Evolutionary conservation across 2,329 filamentous ascomycete species (phyloP).

Genomic region (Trichoderma polysporum): DNA sequence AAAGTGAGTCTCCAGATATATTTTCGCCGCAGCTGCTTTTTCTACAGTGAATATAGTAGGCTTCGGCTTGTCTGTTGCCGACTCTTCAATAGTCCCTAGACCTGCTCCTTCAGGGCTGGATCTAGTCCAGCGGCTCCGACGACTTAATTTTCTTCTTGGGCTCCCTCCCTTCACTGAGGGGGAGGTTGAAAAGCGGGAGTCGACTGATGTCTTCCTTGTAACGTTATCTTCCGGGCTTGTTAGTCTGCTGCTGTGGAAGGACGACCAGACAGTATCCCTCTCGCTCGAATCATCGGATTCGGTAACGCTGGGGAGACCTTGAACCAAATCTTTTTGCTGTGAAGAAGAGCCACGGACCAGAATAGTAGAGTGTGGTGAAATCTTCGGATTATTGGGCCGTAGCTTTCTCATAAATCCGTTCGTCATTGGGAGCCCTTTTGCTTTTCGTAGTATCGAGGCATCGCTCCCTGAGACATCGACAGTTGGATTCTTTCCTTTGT

Average conservation of each 20-base stretch:
- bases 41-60: constrained; percentile 65
- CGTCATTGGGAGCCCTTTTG: constrained; percentile 26
- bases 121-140: constrained; percentile 37
- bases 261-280: constrained; percentile 30
- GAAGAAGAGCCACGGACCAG: constrained; percentile 28
- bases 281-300: constrained; percentile 26
- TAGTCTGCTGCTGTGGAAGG: constrained; percentile 29
- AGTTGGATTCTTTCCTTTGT: constrained; percentile 21
- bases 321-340: constrained; percentile 30
- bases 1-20: constrained; percentile 83
- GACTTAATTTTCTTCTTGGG: constrained; percentile 29
- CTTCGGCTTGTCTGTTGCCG: constrained; percentile 26
- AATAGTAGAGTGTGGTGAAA: constrained; percentile 32
- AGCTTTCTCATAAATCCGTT: constrained; percentile 31
- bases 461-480: not conserved
- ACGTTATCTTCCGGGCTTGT: constrained; percentile 29
- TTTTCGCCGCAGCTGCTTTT: constrained; percentile 74
- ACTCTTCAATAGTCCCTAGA: constrained; percentile 39
- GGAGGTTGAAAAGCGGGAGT: constrained; percentile 31
- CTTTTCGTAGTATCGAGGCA: constrained; percentile 19
- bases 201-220: constrained; percentile 37
- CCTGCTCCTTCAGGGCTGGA: constrained; percentile 38
- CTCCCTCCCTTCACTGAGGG: constrained; percentile 27
- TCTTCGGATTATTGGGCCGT: constrained; percentile 28
- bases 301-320: constrained; percentile 24